Evolutionary conservation across 129 eudicot genomes (phyloP).

Genomic region (Chrysanthemum seticuspe): DNA sequence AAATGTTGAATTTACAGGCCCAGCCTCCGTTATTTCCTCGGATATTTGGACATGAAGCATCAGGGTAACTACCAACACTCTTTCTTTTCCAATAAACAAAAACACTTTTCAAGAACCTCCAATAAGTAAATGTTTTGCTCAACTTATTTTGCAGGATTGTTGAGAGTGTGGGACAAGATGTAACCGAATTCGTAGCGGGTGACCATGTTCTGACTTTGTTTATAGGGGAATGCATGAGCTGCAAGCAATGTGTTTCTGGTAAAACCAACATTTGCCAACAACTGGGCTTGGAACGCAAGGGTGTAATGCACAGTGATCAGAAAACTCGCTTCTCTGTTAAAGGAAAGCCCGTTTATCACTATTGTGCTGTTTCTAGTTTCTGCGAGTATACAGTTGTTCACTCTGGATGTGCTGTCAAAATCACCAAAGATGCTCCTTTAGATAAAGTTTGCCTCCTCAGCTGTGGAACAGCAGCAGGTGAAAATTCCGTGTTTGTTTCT

Average conservation of each 20-base stretch:
- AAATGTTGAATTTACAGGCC: conserved; percentile 51
- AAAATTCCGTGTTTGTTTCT: not conserved
- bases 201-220: conserved; percentile 93
- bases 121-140: conserved; percentile 8
- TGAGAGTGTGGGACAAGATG: conserved; percentile 90
- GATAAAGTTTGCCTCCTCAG: conserved; percentile 93
- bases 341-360: conserved; percentile 84
- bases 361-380: conserved; percentile 98
- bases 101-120: too few species aligned
- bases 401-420: conserved; percentile 94
- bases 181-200: conserved; percentile 80
- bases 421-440: conserved; percentile 66
- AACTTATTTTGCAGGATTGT: conserved; percentile 70
- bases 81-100: not conserved
- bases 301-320: conserved; percentile 95
- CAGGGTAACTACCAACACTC: conserved; percentile 56
- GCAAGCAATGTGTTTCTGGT: conserved; percentile 77
- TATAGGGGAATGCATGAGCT: conserved; percentile 92
- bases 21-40: conserved; percentile 71
- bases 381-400: conserved; percentile 94
- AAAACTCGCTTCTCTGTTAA: conserved; percentile 72
- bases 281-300: conserved; percentile 82
- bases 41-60: conserved; percentile 97
- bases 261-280: conserved; percentile 92
- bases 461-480: conserved; percentile 97